A percentile compares a stretch with the other conserved stretches of the same genome.
phyloP scores from a whole-genome alignment of 108 stramenopile species.

The Nitzschia sp. region DNA sequence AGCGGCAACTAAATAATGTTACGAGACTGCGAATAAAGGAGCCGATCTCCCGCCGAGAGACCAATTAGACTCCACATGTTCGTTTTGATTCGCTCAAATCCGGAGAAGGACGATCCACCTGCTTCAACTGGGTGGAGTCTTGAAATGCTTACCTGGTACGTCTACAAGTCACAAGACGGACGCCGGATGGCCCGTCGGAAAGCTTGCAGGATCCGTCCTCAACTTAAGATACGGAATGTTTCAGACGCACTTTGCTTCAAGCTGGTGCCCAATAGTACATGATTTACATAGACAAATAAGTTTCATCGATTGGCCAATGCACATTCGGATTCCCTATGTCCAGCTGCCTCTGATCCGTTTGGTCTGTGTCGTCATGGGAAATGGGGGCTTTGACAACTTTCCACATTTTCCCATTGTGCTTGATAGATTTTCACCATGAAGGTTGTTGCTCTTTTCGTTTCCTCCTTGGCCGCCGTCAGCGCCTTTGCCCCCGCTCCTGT shows the following conservation, averaged over 20 bases:
- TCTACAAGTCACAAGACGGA: too few relatives aligned
- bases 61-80: too few relatives aligned
- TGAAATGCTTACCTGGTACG: too few relatives aligned
- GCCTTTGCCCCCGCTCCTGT: slow-evolving; percentile 71
- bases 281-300: background rate
- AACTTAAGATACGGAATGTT: slow-evolving; percentile 9
- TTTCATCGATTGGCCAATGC: background rate
- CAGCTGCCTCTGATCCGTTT: background rate
- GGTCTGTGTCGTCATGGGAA: background rate
- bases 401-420: background rate
- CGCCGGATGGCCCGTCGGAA: slow-evolving; percentile 1
- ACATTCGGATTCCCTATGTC: background rate
- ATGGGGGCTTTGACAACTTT: background rate
- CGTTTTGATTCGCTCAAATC: too few relatives aligned
- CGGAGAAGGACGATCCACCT: too few relatives aligned
- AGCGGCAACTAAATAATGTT: too few relatives aligned
- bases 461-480: slow-evolving; percentile 66
- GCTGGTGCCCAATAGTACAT: background rate
- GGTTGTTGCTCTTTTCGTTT: slow-evolving; percentile 62
- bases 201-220: slow-evolving; percentile 18
- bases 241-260: background rate
- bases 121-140: too few relatives aligned
- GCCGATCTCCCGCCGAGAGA: too few relatives aligned
- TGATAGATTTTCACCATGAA: slow-evolving; percentile 52
- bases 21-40: too few relatives aligned